phyloP scores from a whole-genome alignment of 805 yeast genomes.

The Ogataea salicorniae region DNA sequence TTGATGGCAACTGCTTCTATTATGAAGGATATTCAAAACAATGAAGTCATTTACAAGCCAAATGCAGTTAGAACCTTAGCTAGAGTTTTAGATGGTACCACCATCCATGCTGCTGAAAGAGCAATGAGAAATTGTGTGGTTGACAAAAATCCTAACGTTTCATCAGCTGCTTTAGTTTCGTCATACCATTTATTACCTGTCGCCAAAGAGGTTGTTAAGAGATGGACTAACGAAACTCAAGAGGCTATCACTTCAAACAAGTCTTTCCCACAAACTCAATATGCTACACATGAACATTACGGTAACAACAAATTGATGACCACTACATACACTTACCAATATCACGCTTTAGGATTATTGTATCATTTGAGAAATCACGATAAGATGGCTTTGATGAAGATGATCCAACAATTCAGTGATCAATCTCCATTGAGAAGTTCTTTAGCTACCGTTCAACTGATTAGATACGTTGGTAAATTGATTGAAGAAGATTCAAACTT shows the following conservation, averaged over 20 bases:
- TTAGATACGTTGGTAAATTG: slow-evolving; percentile 72
- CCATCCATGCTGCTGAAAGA: slow-evolving; percentile 91
- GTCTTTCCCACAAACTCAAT: slow-evolving; percentile 44
- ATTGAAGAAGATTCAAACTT: slow-evolving; percentile 67
- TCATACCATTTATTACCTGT: slow-evolving; percentile 87
- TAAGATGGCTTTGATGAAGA: slow-evolving; percentile 86
- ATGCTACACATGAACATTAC: slow-evolving; percentile 50
- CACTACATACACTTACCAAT: slow-evolving; percentile 81
- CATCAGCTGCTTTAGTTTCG: slow-evolving; percentile 91
- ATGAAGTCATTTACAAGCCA: slow-evolving; percentile 81
- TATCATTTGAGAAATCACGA: slow-evolving; percentile 87
- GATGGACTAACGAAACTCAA: slow-evolving; percentile 92
- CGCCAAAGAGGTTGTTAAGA: slow-evolving; percentile 85
- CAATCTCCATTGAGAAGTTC: slow-evolving; percentile 67
- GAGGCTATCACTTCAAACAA: slow-evolving; percentile 75
- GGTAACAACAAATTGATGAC: slow-evolving; percentile 53
- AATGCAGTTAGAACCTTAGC: slow-evolving; percentile 91
- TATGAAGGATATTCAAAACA: slow-evolving; percentile 95
- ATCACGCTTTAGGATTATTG: slow-evolving; percentile 89
- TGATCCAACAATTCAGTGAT: slow-evolving; percentile 69
- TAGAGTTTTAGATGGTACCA: slow-evolving; percentile 82
- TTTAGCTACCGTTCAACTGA: slow-evolving; percentile 78
- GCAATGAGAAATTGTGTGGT: slow-evolving; percentile 89
- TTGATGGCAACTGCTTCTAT: slow-evolving; percentile 97
- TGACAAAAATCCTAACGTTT: slow-evolving; percentile 78